Evolutionary conservation across 345 rosid genomes (phyloP), one percentile per base, ranked within the genome.

Genomic region (Eucalyptus virginea): DNA sequence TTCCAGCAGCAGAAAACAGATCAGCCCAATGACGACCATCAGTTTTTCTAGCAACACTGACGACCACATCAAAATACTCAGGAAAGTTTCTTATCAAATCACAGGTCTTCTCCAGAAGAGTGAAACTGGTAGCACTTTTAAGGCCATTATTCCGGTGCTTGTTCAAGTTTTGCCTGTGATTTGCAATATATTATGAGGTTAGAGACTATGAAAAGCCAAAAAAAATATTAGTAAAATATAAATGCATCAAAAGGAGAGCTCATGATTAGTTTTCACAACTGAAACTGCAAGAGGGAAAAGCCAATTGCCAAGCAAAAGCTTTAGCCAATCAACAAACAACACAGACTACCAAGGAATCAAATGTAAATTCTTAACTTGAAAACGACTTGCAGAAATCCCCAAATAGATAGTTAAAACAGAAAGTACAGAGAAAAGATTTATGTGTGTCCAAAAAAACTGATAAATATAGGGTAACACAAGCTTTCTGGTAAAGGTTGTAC

Each of bases 21-120:
- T 97, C 97, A n/a, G 98, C 96, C 99, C 99, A 98, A 90, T 98
- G 98, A 85, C 99, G 96, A 87, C 98, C 99, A 92, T 98, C 99
- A 56, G 99, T 98, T 94, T 97, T 97, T 90, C 99, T 98, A 65
- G 99, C 98, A 92, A 98, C 99, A 92, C 97, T 98, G 80, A 98
- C 99, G 62, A 98, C 99, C 89, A 98, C 98, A 91, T 98, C 98
- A 90, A 94, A 96, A 91, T 97, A 98, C 91, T 97, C 99, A 0
- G 98, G 94, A 89, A 98, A 98, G 85, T 96, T 94, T 91, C 94
- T 97, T 34, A 98, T 97, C 92, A 97, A 92, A 93, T 97, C 95
- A 89, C 99, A 98, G 45, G 99, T 94, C 93, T 96, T 98, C 93
- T 95, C 96, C 96, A 98, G 91, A 90, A 97, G 96, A 89, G 98